Evolutionary conservation across 2,329 filamentous ascomycete species (phyloP).

Genomic region (Lithohypha guttulata): DNA sequence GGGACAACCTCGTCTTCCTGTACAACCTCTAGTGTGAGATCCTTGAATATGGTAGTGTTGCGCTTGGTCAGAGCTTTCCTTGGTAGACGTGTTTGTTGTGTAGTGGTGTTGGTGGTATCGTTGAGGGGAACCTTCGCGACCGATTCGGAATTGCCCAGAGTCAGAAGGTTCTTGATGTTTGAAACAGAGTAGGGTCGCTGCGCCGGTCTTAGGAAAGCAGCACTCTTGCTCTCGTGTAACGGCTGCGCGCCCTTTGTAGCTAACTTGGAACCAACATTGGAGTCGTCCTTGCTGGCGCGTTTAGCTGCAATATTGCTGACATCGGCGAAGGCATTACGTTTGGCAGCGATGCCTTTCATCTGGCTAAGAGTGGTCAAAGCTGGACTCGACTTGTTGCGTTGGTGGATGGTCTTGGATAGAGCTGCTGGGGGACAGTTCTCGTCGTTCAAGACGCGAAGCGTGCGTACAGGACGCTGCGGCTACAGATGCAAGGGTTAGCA

Average conservation of each 20-base stretch:
- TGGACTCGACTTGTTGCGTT: conserved; percentile 69
- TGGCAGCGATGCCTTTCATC: conserved; percentile 55
- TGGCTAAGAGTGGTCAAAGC: conserved; percentile 47
- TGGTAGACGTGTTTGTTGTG: conserved; percentile 25
- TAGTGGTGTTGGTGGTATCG: conserved; percentile 1
- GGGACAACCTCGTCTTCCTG: conserved; percentile 18
- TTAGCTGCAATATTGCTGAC: conserved; percentile 56
- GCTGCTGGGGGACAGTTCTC: conserved; percentile 53
- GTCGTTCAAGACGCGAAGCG: conserved; percentile 51
- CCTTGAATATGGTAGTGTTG: conserved; percentile 45
- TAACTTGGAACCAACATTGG: conserved; percentile 37
- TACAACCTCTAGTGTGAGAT: conserved; percentile 29
- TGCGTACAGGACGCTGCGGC: conserved; percentile 58
- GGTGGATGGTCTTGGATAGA: conserved; percentile 53
- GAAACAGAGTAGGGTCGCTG: conserved; percentile 44
- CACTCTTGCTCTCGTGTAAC: conserved; percentile 34
- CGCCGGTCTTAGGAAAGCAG: conserved; percentile 46
- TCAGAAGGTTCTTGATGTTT: conserved; percentile 30
- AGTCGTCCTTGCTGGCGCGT: conserved; percentile 45
- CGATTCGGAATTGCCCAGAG: conserved; percentile 20
- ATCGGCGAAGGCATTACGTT: conserved; percentile 71
- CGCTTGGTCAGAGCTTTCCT: conserved; percentile 44
- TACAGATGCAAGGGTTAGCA: conserved; percentile 29
- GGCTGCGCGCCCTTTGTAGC: conserved; percentile 24
- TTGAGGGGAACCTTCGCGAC: conserved; percentile 21